Conservation (phyloP, 805 yeast species). For the Nakazawaea molendinolei region DNA sequence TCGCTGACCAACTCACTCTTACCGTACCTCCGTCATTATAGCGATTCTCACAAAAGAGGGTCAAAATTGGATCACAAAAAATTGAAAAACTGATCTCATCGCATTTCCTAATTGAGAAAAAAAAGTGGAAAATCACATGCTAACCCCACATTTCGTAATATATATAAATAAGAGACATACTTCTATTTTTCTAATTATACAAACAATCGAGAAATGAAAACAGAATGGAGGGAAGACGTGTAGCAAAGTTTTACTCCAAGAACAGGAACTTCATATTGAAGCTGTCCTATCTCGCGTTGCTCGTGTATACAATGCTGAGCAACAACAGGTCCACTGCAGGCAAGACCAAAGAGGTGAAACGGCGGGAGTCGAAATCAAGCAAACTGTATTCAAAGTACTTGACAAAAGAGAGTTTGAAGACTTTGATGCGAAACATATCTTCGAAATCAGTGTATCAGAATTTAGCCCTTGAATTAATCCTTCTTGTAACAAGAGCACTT, state of each 20-base stretch:
- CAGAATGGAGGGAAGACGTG: background rate
- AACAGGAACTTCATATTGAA: conserved; percentile 9
- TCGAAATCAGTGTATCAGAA: conserved; percentile 3
- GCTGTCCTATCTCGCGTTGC: conserved; percentile 8
- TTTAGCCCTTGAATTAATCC: conserved; percentile 31
- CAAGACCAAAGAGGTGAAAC: conserved; percentile 1
- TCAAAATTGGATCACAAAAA: conserved; percentile 14
- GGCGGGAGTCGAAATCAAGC: background rate
- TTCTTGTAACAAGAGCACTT: conserved; percentile 62
- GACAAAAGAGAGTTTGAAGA: background rate
- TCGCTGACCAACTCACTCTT: conserved; percentile 16
- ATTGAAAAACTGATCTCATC: too few relatives aligned
- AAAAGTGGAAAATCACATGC: too few relatives aligned
- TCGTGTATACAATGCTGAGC: conserved; percentile 7
- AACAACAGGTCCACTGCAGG: conserved; percentile 10
- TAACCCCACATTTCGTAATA: too few relatives aligned
- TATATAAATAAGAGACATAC: too few relatives aligned
- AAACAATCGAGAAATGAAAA: too few relatives aligned
- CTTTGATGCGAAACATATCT: conserved; percentile 1
- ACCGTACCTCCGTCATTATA: conserved; percentile 23
- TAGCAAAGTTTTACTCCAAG: conserved; percentile 3
- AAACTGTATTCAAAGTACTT: background rate
- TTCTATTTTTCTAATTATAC: too few relatives aligned
- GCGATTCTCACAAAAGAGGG: conserved; percentile 19
- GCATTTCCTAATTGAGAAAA: too few relatives aligned